Percentiles rank a stretch among this genome's conserved stretches.
These are phyloP conservation scores for Eleusine coracana DNA, from an alignment of 176 grass and related monocot genomes.

Conservation along the genomic window DNA sequence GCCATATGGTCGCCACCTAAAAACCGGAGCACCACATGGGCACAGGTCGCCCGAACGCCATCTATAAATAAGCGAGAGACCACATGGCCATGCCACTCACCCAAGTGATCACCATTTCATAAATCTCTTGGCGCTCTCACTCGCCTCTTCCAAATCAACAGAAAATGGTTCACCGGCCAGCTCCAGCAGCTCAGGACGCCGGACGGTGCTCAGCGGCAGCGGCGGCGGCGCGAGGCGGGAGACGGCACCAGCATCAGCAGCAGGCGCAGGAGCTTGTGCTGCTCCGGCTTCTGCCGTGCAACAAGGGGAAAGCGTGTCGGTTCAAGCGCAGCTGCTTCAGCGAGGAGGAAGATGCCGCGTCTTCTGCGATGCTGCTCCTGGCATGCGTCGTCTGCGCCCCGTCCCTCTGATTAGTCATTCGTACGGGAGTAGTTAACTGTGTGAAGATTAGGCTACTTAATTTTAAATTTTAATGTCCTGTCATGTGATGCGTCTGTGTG, in stretches of 20 bases:
- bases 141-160: background rate
- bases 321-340: conserved; percentile 94
- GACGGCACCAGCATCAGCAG: conserved; percentile 7
- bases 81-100: conserved; percentile 28
- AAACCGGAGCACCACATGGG: conserved; percentile 5
- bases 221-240: background rate
- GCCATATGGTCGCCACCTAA: conserved; percentile 9
- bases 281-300: conserved; percentile 63
- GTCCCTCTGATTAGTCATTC: conserved; percentile 11
- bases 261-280: conserved; percentile 21
- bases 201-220: background rate
- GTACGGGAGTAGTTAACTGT: background rate
- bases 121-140: background rate
- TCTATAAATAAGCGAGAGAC: conserved; percentile 31
- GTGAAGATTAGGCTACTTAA: background rate
- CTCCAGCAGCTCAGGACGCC: background rate
- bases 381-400: conserved; percentile 74
- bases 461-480: background rate
- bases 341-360: conserved; percentile 69
- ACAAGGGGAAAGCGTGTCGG: conserved; percentile 75
- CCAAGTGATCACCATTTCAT: background rate
- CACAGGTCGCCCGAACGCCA: background rate
- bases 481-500: background rate
- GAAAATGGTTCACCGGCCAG: conserved; percentile 48
- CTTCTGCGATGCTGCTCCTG: conserved; percentile 77